Conservation (phyloP, 2,329 filamentous ascomycete species). For the Neospermospora avenae region DNA sequence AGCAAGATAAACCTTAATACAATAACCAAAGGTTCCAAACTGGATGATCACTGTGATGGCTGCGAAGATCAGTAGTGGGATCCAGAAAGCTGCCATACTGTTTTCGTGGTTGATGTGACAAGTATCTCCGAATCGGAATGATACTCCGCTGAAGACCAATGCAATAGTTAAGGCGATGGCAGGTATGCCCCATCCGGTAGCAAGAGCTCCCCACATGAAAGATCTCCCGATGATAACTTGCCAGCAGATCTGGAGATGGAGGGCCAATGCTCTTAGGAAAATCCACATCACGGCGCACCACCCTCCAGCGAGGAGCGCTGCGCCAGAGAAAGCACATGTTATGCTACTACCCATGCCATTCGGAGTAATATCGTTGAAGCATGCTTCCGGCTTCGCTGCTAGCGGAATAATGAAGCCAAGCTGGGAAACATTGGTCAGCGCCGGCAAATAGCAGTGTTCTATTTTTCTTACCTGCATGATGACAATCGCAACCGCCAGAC, state of each 20-base stretch:
- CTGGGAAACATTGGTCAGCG: slow-evolving; percentile 40
- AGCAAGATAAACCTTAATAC: slow-evolving; percentile 89
- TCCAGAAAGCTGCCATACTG: slow-evolving; percentile 84
- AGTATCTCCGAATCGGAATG: slow-evolving; percentile 83
- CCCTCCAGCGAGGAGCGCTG: slow-evolving; percentile 81
- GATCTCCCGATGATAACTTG: slow-evolving; percentile 81
- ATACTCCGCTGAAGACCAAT: slow-evolving; percentile 83
- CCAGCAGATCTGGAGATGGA: slow-evolving; percentile 98
- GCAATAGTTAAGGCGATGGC: slow-evolving; percentile 71
- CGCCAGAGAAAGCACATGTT: slow-evolving; percentile 83
- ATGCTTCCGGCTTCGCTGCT: slow-evolving; percentile 73
- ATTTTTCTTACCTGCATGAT: slow-evolving; percentile 69
- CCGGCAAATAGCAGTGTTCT: slow-evolving; percentile 4
- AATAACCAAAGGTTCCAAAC: slow-evolving; percentile 84
- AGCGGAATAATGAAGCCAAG: slow-evolving; percentile 89
- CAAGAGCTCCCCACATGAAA: slow-evolving; percentile 85
- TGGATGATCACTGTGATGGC: slow-evolving; percentile 76
- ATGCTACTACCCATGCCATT: slow-evolving; percentile 82
- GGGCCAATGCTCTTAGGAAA: slow-evolving; percentile 82
- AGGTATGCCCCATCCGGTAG: slow-evolving; percentile 80
- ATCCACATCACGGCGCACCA: slow-evolving; percentile 85
- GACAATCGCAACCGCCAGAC: slow-evolving; percentile 70
- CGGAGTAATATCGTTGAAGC: slow-evolving; percentile 86
- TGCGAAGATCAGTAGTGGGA: slow-evolving; percentile 77
- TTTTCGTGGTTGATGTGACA: slow-evolving; percentile 93